Evolutionary conservation across 2,329 filamentous ascomycete genomes (phyloP).

Genomic region (Aspergillus hiratsukae): DNA sequence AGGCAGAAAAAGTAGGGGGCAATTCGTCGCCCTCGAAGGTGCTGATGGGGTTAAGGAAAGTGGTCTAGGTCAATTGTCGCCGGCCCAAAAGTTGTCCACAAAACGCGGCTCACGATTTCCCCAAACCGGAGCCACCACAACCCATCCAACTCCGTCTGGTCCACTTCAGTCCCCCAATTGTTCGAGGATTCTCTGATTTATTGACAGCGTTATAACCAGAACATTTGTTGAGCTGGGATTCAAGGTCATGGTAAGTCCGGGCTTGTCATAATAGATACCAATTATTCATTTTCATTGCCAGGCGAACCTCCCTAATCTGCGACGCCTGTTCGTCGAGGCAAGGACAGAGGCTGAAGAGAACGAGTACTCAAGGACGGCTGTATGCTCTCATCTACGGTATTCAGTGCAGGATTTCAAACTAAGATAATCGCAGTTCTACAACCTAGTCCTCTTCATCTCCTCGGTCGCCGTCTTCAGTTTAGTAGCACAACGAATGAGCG

Average conservation of each 20-base stretch:
- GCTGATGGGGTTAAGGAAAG: constrained; percentile 14
- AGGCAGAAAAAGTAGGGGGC: neutral
- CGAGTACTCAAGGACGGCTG: constrained; percentile 87
- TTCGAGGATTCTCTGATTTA: neutral
- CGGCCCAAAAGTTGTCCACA: constrained; percentile 28
- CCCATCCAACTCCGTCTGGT: neutral
- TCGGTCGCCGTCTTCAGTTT: constrained; percentile 93
- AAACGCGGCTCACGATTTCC: constrained; percentile 17
- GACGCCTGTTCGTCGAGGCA: constrained; percentile 91
- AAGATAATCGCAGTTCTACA: constrained; percentile 69
- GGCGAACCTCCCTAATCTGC: constrained; percentile 75
- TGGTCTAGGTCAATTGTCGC: constrained; percentile 5
- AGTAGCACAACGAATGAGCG: constrained; percentile 77
- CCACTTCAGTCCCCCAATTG: neutral
- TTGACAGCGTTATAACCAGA: neutral
- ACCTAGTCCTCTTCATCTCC: constrained; percentile 92
- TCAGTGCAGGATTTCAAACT: constrained; percentile 1
- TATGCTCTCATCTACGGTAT: constrained; percentile 44
- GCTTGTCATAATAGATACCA: neutral
- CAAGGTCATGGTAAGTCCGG: constrained; percentile 5
- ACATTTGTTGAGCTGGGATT: neutral
- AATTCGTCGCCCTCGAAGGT: neutral
- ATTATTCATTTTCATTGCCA: constrained; percentile 9
- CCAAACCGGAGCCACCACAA: neutral
- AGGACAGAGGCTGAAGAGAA: constrained; percentile 90